These are phyloP conservation scores for Irpex sp. DNA, from an alignment of 1,284 basidiomycete species.

Conservation along the genomic window DNA sequence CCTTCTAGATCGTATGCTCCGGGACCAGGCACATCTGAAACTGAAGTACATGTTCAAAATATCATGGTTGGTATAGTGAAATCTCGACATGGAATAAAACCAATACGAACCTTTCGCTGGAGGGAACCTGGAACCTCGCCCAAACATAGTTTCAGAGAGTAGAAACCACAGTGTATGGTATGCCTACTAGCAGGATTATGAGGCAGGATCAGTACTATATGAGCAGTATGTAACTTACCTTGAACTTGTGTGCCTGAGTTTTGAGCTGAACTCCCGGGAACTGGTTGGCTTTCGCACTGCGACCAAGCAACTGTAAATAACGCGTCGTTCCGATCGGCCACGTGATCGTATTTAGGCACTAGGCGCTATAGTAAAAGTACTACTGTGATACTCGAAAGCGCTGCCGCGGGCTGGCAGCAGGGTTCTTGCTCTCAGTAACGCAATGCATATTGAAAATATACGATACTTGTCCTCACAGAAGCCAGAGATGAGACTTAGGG, in stretches of 20 bases:
- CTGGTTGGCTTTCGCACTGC: background rate
- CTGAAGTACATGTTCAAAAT: slow-evolving; percentile 6
- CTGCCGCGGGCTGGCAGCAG: no score
- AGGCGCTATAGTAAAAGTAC: no score
- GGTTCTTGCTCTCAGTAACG: no score
- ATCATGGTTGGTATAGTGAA: background rate
- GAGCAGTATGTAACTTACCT: background rate
- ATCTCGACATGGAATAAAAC: background rate
- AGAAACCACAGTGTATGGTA: background rate
- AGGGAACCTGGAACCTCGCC: slow-evolving; percentile 22
- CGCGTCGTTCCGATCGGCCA: background rate
- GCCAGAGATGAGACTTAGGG: no score
- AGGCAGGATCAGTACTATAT: background rate
- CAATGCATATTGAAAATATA: no score
- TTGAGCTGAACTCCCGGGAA: background rate
- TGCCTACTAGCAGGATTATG: background rate
- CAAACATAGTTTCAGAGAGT: slow-evolving; percentile 18
- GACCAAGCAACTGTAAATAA: background rate
- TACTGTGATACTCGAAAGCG: no score
- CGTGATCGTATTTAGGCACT: background rate
- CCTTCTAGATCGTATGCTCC: slow-evolving; percentile 26
- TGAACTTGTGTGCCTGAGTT: background rate
- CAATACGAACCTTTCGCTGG: slow-evolving; percentile 19
- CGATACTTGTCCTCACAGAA: no score
- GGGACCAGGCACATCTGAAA: slow-evolving; percentile 26